Conservation (phyloP, 148 eudicot genomes). For the Camellia japonica region DNA sequence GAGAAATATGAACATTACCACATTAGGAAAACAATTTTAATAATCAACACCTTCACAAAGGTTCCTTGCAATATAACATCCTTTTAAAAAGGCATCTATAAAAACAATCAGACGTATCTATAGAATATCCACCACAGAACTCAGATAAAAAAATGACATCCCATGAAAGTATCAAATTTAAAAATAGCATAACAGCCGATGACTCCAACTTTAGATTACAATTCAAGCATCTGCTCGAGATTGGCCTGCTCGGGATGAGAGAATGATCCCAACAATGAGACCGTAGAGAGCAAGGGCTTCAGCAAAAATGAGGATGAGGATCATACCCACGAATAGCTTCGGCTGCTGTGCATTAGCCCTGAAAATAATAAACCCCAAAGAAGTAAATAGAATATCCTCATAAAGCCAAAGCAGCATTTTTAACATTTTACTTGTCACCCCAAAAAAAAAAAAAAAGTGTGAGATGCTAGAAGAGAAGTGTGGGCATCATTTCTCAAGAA, state of each 20-base stretch:
- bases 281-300: slow-evolving; percentile 21
- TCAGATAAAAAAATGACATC: background rate
- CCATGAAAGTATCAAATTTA: background rate
- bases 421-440: background rate
- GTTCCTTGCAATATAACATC: background rate
- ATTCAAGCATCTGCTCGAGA: slow-evolving; percentile 12
- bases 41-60: background rate
- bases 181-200: background rate
- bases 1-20: too few species aligned
- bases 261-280: slow-evolving; percentile 21
- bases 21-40: too few species aligned
- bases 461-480: too few species aligned
- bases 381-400: background rate
- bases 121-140: slow-evolving; percentile 6
- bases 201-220: slow-evolving; percentile 4
- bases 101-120: background rate
- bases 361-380: background rate
- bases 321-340: slow-evolving; percentile 18
- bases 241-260: slow-evolving; percentile 19
- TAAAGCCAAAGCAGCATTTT: background rate
- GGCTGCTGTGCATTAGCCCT: slow-evolving; percentile 20
- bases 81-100: background rate
- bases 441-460: background rate
- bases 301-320: slow-evolving; percentile 15
- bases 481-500: too few species aligned